A percentile compares a stretch with the other conserved stretches of the same genome.
These are phyloP conservation scores for Penicillium crystallinum DNA, from an alignment of 495 filamentous ascomycete genomes.

Conservation along the genomic window DNA sequence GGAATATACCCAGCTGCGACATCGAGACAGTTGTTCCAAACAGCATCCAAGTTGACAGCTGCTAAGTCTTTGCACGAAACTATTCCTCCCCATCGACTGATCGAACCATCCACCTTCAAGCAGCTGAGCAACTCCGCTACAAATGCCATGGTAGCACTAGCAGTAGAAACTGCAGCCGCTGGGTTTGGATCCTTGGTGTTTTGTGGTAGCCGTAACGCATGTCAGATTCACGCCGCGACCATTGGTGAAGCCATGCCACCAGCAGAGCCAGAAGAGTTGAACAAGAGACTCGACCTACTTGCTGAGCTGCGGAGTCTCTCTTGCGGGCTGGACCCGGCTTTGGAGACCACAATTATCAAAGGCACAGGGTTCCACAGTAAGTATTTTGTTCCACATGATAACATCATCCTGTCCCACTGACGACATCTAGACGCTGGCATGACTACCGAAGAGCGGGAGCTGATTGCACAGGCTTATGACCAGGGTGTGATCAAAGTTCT, in stretches of 20 bases:
- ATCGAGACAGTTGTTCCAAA: slow-evolving; percentile 58
- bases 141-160: slow-evolving; percentile 66
- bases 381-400: slow-evolving; percentile 11
- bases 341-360: slow-evolving; percentile 57
- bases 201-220: slow-evolving; percentile 62
- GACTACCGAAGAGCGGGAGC: slow-evolving; percentile 73
- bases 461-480: slow-evolving; percentile 70
- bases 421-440: slow-evolving; percentile 58
- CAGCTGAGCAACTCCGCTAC: slow-evolving; percentile 59
- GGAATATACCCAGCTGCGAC: slow-evolving; percentile 61
- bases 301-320: slow-evolving; percentile 61
- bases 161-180: slow-evolving; percentile 58
- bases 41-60: slow-evolving; percentile 49
- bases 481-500: slow-evolving; percentile 64
- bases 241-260: slow-evolving; percentile 60
- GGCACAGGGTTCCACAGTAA: slow-evolving; percentile 76
- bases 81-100: slow-evolving; percentile 41
- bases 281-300: slow-evolving; percentile 61
- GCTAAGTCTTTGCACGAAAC: slow-evolving; percentile 27
- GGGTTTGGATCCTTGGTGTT: slow-evolving; percentile 75
- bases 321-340: slow-evolving; percentile 61
- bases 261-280: slow-evolving; percentile 43
- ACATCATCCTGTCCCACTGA: slow-evolving; percentile 1
- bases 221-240: slow-evolving; percentile 58
- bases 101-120: slow-evolving; percentile 51